Evolutionary conservation across 495 filamentous ascomycete genomes (phyloP), one percentile per base, ranked within the genome.

Genomic region (Aspergillus mulundensis): DNA sequence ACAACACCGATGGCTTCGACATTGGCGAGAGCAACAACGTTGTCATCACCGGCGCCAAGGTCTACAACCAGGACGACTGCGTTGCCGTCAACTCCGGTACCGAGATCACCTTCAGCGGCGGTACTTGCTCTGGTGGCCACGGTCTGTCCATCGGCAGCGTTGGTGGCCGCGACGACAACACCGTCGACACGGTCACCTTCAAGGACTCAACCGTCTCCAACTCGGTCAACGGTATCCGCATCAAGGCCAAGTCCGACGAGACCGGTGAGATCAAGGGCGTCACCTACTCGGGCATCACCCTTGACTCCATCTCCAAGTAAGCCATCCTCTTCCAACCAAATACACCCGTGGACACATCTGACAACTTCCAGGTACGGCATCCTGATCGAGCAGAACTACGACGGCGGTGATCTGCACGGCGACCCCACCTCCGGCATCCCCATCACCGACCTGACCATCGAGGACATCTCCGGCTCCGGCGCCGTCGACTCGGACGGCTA

Each of bases 1-100:
- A 84, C 56, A 88, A 88, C 67, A 87, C 86, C 3, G 85, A 88
- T 59, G 85, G 74, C 5, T 88, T 87, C 63, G 85, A 88, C 56
- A 73, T 88, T 56, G 78, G 83, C 8, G 62, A 59, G 1, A 77
- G 72, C 4, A 73, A 69, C 21, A 69, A 74, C n/a, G 70, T 86
- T n/a, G 76, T 70, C 21, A 86, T 87, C 57, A 71, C 68, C 14
- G 73, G 74, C 16, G 78, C 81, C 12, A 80, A 64, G 25, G 76
- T 87, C 3, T 73, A 81, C 52, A 87, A 82, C 61, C 85, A 87
- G 63, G 84, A 87, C 57, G 84, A 88, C 61, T 88, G 85, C 60
- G 66, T 87, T 14, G 84, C 84, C 7, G 62, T 87, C 54, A 87
- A 85, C 67, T 83, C 78, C 1, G 84, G 84, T 43, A 77, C 68